These are phyloP conservation scores for Dichotomocladium elegans DNA, from an alignment of 371 early-diverging fungal species.

Conservation along the genomic window DNA sequence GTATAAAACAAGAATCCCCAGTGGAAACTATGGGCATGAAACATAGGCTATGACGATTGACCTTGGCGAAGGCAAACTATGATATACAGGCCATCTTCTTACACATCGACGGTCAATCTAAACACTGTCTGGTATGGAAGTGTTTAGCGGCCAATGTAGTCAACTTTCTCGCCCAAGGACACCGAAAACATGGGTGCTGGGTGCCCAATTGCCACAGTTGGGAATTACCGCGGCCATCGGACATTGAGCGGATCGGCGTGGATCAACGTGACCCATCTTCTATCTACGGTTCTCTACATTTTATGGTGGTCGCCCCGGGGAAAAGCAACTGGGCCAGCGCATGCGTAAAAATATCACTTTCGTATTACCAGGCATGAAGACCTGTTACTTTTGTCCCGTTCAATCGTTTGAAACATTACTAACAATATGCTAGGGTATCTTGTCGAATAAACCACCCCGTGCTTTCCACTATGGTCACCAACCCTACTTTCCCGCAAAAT, in stretches of 20 bases:
- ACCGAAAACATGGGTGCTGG: not conserved
- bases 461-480: too few species aligned
- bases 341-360: not conserved
- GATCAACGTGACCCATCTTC: too few species aligned
- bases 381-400: constrained; percentile 12
- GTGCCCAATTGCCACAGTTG: constrained; percentile 2
- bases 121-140: not conserved
- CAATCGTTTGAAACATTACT: constrained; percentile 1
- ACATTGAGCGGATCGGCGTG: constrained; percentile 19
- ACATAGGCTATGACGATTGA: not conserved
- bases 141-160: not conserved
- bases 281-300: not conserved
- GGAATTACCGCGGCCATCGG: constrained; percentile 15
- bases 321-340: too few species aligned
- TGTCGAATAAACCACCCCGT: too few species aligned
- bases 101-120: not conserved
- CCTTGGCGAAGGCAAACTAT: too few species aligned
- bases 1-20: too few species aligned
- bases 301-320: constrained; percentile 10
- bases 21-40: constrained; percentile 13
- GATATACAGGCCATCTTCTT: not conserved
- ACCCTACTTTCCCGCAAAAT: too few species aligned
- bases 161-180: constrained; percentile 9
- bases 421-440: too few species aligned
- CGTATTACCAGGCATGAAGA: constrained; percentile 7